phyloP scores from a whole-genome alignment of 202 grass and related monocot genomes.

The Sporobolus alterniflorus region DNA sequence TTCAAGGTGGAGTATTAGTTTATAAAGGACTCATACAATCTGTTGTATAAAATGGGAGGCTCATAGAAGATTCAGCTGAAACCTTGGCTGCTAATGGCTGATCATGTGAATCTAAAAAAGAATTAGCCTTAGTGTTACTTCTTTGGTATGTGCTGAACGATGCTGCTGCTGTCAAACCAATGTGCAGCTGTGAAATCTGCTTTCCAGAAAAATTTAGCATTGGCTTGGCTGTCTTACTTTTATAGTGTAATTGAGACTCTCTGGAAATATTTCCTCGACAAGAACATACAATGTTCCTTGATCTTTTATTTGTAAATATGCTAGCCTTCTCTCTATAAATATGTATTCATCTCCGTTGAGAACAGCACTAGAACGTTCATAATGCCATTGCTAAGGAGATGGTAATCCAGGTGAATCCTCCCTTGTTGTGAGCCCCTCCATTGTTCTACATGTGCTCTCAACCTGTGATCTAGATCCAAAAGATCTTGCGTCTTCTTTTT shows the following conservation, averaged over 20 bases:
- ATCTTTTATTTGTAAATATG: too few species aligned
- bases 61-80: conserved; percentile 42
- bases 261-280: conserved; percentile 73
- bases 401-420: conserved; percentile 54
- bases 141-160: conserved; percentile 80
- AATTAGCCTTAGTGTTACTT: conserved; percentile 48
- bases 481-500: conserved; percentile 45
- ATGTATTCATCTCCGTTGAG: conserved; percentile 34
- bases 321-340: too few species aligned
- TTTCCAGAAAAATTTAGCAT: conserved; percentile 46
- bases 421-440: conserved; percentile 56
- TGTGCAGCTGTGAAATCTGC: conserved; percentile 67
- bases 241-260: conserved; percentile 48
- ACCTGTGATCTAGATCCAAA: conserved; percentile 56
- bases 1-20: too few species aligned
- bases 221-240: conserved; percentile 34
- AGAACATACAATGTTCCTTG: too few species aligned
- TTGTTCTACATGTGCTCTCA: conserved; percentile 69
- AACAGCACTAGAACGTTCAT: conserved; percentile 18
- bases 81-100: conserved; percentile 38
- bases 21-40: conserved; percentile 48
- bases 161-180: conserved; percentile 63
- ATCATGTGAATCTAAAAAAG: conserved; percentile 50
- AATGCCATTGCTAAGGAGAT: conserved; percentile 54
- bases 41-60: conserved; percentile 21